Conservation (phyloP, 2,329 filamentous ascomycete species). For the Eutypa lata region DNA sequence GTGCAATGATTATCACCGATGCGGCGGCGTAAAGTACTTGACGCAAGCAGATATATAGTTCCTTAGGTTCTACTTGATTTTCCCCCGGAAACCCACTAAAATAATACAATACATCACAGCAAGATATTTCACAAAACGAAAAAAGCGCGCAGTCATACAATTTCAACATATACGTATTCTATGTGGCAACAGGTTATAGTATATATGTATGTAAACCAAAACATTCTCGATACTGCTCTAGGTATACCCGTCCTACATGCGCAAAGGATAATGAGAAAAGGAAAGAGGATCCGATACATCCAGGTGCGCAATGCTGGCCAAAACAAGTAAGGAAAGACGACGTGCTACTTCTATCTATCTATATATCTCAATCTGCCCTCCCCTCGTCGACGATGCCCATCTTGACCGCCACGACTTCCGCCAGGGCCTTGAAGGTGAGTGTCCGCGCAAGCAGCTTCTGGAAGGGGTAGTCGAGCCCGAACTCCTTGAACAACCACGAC, state of each 20-base stretch:
- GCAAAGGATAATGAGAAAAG: too few species aligned
- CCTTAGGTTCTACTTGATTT: not conserved
- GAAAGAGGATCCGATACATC: too few species aligned
- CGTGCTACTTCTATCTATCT: too few species aligned
- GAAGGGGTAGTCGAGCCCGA: slow-evolving; percentile 35
- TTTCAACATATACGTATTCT: not conserved
- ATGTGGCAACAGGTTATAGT: not conserved
- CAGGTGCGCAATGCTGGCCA: not conserved
- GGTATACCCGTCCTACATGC: too few species aligned
- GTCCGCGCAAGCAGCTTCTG: slow-evolving; percentile 32
- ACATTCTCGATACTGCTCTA: not conserved
- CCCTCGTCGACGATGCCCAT: slow-evolving; percentile 4
- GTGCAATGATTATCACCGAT: not conserved
- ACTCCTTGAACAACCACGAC: slow-evolving; percentile 34
- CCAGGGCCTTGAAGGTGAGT: slow-evolving; percentile 20
- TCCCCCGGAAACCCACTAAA: not conserved
- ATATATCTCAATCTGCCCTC: not conserved
- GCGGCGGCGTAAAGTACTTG: not conserved
- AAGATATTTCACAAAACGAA: not conserved
- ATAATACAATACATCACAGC: not conserved
- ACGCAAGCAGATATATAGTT: not conserved
- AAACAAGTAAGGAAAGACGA: too few species aligned
- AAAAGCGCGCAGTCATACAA: not conserved
- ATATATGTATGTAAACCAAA: not conserved
- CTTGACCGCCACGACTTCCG: slow-evolving; percentile 6